These are phyloP conservation scores for Fennellomyces sp. DNA, from an alignment of 371 early-diverging fungal species.

Conservation along the genomic window DNA sequence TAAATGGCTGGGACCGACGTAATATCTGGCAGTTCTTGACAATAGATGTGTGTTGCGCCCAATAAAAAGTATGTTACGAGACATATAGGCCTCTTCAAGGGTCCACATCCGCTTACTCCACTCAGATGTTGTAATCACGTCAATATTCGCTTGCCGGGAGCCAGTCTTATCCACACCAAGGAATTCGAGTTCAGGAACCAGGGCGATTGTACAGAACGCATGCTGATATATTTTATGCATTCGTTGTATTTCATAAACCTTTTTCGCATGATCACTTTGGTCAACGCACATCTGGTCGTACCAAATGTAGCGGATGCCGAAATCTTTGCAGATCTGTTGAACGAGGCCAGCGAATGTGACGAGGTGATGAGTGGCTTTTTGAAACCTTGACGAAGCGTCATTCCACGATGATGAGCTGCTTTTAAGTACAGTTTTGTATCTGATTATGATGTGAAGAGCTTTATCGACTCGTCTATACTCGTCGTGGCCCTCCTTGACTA, in stretches of 20 bases:
- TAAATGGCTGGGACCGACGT: no score
- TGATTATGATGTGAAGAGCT: background rate
- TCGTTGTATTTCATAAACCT: background rate
- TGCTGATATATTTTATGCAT: background rate
- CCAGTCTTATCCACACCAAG: no score
- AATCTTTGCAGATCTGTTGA: background rate
- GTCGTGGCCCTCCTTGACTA: no score
- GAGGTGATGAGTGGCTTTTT: no score
- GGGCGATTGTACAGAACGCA: background rate
- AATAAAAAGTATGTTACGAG: background rate
- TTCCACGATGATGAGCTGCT: no score
- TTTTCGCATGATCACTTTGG: background rate
- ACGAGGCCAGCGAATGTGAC: background rate
- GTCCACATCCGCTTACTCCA: background rate
- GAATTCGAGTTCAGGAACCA: background rate
- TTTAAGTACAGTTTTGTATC: background rate
- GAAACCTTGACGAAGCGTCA: background rate
- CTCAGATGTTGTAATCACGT: background rate
- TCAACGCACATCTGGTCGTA: background rate
- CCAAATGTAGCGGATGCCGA: background rate
- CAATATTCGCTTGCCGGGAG: no score
- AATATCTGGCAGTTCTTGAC: no score
- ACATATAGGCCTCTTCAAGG: background rate
- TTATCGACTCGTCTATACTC: background rate
- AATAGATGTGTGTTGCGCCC: background rate